Percentiles rank a stretch among this genome's conserved stretches.
Conservation (phyloP, 1,139 yeast species). For the Taiozyma sp. region DNA sequence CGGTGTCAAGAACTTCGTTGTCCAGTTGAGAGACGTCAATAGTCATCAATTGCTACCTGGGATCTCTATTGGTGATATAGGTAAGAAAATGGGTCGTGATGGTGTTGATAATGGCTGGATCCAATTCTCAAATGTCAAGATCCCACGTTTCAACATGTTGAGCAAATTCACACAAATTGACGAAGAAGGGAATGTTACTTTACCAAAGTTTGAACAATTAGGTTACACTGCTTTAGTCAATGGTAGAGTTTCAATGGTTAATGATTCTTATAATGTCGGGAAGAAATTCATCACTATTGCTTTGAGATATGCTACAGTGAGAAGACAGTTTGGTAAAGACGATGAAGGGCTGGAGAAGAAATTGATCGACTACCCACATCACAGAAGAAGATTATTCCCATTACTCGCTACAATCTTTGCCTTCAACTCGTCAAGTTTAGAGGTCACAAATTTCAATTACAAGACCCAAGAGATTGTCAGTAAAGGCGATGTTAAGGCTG, state of each 20-base stretch:
- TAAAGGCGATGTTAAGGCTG: conserved; percentile 34
- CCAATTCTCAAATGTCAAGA: conserved; percentile 72
- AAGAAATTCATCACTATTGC: conserved; percentile 80
- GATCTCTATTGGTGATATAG: conserved; percentile 81
- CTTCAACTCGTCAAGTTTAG: conserved; percentile 48
- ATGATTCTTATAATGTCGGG: conserved; percentile 73
- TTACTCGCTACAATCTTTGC: conserved; percentile 64
- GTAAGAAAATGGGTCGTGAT: conserved; percentile 81
- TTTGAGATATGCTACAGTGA: conserved; percentile 79
- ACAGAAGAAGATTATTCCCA: conserved; percentile 80
- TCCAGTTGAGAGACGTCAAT: conserved; percentile 70
- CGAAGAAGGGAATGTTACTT: conserved; percentile 50
- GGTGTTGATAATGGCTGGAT: conserved; percentile 94
- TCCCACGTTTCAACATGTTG: conserved; percentile 79
- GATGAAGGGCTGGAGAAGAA: conserved; percentile 41
- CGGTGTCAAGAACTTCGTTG: conserved; percentile 87
- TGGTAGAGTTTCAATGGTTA: conserved; percentile 86
- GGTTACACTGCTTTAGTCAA: conserved; percentile 79
- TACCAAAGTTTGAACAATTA: conserved; percentile 73
- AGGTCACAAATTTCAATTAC: conserved; percentile 30
- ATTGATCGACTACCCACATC: conserved; percentile 76
- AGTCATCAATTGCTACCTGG: conserved; percentile 74
- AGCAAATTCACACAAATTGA: conserved; percentile 73
- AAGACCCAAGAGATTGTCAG: conserved; percentile 53
- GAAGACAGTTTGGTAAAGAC: conserved; percentile 72